phyloP scores from a whole-genome alignment of 805 yeast species.

The Pichia cephalocereana region DNA sequence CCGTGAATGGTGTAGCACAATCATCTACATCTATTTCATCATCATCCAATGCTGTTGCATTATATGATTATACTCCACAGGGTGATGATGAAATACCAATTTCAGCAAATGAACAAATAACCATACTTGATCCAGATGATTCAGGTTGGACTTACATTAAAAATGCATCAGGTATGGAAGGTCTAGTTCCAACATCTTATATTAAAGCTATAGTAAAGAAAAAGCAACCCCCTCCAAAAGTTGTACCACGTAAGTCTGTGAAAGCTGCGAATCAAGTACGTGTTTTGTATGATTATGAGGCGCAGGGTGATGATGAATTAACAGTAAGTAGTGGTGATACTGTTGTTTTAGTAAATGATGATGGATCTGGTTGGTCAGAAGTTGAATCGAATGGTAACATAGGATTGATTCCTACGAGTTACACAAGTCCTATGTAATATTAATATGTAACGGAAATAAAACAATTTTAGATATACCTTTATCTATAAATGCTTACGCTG shows the following conservation, averaged over 20 bases:
- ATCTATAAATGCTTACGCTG: conserved; percentile 43
- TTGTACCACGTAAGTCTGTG: conserved; percentile 62
- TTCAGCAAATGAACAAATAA: conserved; percentile 49
- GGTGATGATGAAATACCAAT: conserved; percentile 72
- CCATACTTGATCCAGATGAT: conserved; percentile 59
- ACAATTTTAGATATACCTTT: too few species aligned
- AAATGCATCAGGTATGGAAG: conserved; percentile 39
- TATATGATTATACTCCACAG: conserved; percentile 55
- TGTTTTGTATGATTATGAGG: conserved; percentile 67
- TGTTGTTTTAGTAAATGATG: conserved; percentile 57
- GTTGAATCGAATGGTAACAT: conserved; percentile 63
- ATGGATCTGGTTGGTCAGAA: conserved; percentile 90
- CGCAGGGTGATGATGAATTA: conserved; percentile 76
- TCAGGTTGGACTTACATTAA: conserved; percentile 81
- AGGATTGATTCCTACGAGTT: conserved; percentile 76
- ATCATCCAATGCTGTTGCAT: conserved; percentile 30
- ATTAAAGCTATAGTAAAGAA: conserved; percentile 34
- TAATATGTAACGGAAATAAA: not conserved
- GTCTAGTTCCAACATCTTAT: conserved; percentile 83
- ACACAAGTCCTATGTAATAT: conserved; percentile 25
- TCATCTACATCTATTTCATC: not conserved
- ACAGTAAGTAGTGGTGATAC: conserved; percentile 64
- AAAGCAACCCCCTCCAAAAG: conserved; percentile 59
- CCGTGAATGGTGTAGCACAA: not conserved
- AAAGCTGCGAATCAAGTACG: conserved; percentile 53